These are phyloP conservation scores for Zasmidium cellare DNA, from an alignment of 2,329 filamentous ascomycete species.

Conservation along the genomic window DNA sequence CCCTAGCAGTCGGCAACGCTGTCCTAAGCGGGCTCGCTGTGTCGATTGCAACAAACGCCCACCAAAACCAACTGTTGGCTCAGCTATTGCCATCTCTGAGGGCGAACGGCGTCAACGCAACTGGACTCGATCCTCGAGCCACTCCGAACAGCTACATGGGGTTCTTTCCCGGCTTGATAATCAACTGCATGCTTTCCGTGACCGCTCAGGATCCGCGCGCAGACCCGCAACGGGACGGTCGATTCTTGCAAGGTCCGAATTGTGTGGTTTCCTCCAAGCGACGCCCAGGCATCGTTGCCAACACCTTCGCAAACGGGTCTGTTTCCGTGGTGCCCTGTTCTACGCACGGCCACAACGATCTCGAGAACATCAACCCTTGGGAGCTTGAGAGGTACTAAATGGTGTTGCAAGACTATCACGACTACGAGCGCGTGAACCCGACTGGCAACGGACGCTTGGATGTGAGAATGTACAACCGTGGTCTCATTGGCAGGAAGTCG, in stretches of 20 bases:
- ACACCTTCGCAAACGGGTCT: neutral
- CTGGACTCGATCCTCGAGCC: neutral
- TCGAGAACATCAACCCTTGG: neutral
- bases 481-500: neutral
- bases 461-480: neutral
- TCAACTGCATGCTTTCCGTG: neutral
- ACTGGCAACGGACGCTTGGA: neutral
- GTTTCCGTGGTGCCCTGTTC: neutral
- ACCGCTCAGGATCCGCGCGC: neutral
- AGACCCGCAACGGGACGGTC: neutral
- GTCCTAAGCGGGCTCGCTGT: too few relatives aligned
- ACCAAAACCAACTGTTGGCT: too few relatives aligned
- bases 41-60: too few relatives aligned
- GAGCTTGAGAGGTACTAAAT: neutral
- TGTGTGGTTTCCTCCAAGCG: neutral
- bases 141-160: neutral
- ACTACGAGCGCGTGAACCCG: neutral
- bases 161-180: neutral
- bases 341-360: neutral
- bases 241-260: neutral
- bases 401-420: neutral
- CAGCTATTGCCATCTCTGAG: too few relatives aligned
- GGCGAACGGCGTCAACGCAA: neutral
- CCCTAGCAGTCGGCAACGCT: too few relatives aligned
- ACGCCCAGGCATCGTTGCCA: neutral